Base-by-base conservation (phyloP, 768 basidiomycete genomes). In the Rossbeevera mucosa region DNA sequence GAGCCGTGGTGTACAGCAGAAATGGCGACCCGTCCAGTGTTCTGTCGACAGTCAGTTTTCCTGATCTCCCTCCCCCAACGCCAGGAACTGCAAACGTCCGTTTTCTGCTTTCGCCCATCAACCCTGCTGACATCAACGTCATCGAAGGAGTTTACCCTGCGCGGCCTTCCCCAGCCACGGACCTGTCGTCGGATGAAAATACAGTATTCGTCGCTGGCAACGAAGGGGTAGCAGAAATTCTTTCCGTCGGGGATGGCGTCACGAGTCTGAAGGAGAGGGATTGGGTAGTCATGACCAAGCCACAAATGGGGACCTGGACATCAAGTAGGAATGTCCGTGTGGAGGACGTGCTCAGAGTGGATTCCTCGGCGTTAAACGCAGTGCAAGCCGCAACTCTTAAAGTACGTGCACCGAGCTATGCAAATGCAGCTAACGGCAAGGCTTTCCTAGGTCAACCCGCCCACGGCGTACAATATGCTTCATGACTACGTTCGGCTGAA, bases 391-490 rank as follows among this genome's bases (percentile, higher is more conserved):
- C 90, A 13, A 91, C 85, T 16, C 74, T 92, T 58, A 85, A 82
- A 24, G 89, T 89, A 58, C 38, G 79, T 64, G 18, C 14, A 29
- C 25, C 20, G 38, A 12, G 30, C 3, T 16, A n/a, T 33, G 38
- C 25, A 24, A 33, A 13, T 13, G 7, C 33, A n/a, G 41, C 44
- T 41, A 24, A 48, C 13, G 8, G 8, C 40, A 13, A 8, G 2
- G 6, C 16, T 1, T 24, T 11, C 8, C 26, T 44, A 89, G 83
- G 83, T 92, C 24, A 94, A 94, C 63, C 88, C 88, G 2, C 76
- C 90, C 0, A 90, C 91, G 0, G 92, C 92, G 1, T 85, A 85
- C 56, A 85, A 86, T 59, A 88, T 94, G 85, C 76, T 94, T 9
- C 76, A 76, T 29, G 80, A 87, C 50, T 92, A 85, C 66, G 76